phyloP scores from a whole-genome alignment of 2,329 filamentous ascomycete genomes.

The Xylariales sp. region DNA sequence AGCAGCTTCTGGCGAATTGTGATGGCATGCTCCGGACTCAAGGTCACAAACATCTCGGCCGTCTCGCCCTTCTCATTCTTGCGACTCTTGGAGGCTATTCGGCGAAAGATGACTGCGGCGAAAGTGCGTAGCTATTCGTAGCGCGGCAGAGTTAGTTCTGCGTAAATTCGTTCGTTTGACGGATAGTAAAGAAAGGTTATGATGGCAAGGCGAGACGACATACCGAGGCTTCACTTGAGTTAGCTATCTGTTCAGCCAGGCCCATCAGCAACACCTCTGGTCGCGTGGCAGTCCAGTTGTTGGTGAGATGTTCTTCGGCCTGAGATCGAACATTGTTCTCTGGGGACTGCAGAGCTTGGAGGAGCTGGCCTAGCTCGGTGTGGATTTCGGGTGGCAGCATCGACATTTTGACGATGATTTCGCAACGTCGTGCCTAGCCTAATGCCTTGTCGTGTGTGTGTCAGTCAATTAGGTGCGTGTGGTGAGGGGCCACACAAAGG shows the following conservation, averaged over 20 bases:
- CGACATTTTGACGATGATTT: conserved; percentile 57
- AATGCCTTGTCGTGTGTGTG: too few relatives aligned
- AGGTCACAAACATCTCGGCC: conserved; percentile 79
- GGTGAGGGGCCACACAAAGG: too few relatives aligned
- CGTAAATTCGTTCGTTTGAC: too few relatives aligned
- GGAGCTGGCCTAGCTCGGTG: conserved; percentile 76
- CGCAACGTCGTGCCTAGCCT: conserved; percentile 3
- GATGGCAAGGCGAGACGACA: too few relatives aligned
- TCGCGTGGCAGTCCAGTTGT: conserved; percentile 77
- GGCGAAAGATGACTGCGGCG: conserved; percentile 87
- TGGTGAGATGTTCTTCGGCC: conserved; percentile 86
- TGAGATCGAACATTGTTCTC: conserved; percentile 82
- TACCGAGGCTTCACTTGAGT: conserved; percentile 69
- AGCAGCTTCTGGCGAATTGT: conserved; percentile 82
- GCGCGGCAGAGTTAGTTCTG: too few relatives aligned
- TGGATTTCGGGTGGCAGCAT: conserved; percentile 80
- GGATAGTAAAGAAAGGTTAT: too few relatives aligned
- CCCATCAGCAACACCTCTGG: conserved; percentile 92
- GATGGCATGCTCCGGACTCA: conserved; percentile 67
- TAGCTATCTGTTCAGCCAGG: conserved; percentile 84
- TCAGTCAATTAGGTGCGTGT: too few relatives aligned
- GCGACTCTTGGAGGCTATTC: conserved; percentile 83
- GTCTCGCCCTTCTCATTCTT: conserved; percentile 69
- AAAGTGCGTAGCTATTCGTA: conserved; percentile 75
- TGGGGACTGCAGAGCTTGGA: conserved; percentile 81